Percentiles rank a stretch among this genome's conserved stretches.
Evolutionary conservation across 371 early-diverging fungal species (phyloP).

Genomic region (Caulochytrium protostelioides): DNA sequence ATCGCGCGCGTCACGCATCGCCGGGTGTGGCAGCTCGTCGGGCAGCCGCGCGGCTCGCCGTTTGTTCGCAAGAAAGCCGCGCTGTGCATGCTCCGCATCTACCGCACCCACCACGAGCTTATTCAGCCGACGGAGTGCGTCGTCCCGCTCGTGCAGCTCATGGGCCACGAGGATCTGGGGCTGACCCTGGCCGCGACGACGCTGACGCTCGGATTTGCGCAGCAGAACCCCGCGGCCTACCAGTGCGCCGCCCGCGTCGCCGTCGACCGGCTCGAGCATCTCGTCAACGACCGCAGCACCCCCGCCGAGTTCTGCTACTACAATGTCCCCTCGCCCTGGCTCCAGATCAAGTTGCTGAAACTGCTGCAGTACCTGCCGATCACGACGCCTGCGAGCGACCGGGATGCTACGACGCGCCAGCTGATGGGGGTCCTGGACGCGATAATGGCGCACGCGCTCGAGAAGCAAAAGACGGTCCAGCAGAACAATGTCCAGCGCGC

Average conservation of each 20-base stretch:
- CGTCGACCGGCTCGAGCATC: conserved; percentile 44
- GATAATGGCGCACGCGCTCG: conserved; percentile 62
- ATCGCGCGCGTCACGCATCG: conserved; percentile 37
- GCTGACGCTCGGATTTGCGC: conserved; percentile 64
- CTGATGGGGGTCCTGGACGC: conserved; percentile 37
- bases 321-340: conserved; percentile 91
- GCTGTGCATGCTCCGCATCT: conserved; percentile 64
- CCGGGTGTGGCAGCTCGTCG: conserved; percentile 25
- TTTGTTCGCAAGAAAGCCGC: conserved; percentile 95
- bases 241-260: conserved; percentile 48
- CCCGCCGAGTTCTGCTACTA: conserved; percentile 37
- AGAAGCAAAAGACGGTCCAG: conserved; percentile 80
- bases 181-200: conserved; percentile 65
- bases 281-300: not conserved
- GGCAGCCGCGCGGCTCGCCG: too few species aligned
- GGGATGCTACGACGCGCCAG: conserved; percentile 2
- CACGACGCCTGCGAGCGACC: not conserved
- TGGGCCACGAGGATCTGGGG: conserved; percentile 78
- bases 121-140: conserved; percentile 80
- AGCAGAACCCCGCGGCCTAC: conserved; percentile 63
- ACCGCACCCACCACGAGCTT: conserved; percentile 71
- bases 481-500: conserved; percentile 92
- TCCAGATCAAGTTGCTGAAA: conserved; percentile 81
- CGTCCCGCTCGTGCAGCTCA: conserved; percentile 42
- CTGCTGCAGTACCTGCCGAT: conserved; percentile 50